Evolutionary conservation across 768 basidiomycete species (phyloP).

Genomic region (Panellus pusillus): DNA sequence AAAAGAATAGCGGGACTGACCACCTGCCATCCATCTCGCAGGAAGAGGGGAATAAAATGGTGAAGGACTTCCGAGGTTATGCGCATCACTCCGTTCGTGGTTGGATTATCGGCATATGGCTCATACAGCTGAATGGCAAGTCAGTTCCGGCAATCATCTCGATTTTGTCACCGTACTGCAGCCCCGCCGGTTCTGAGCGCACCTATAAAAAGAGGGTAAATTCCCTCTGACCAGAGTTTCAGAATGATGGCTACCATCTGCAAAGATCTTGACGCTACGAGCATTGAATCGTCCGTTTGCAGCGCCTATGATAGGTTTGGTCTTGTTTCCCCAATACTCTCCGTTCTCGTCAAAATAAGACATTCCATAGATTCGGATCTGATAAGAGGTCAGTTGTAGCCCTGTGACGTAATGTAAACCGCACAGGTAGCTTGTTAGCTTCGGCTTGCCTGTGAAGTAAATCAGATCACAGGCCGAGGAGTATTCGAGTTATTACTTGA

Average conservation of each 20-base stretch:
- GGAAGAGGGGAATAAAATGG: constrained; percentile 63
- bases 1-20: constrained; percentile 43
- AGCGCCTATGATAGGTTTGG: constrained; percentile 52
- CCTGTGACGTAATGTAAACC: constrained; percentile 1
- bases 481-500: not conserved
- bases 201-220: constrained; percentile 40
- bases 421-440: constrained; percentile 60
- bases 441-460: constrained; percentile 56
- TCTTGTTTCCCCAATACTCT: constrained; percentile 73
- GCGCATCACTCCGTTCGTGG: constrained; percentile 77
- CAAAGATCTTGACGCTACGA: constrained; percentile 79
- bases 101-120: constrained; percentile 79
- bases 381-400: constrained; percentile 2
- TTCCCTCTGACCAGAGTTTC: not conserved
- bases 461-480: constrained; percentile 7
- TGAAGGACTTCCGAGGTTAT: constrained; percentile 60
- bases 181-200: constrained; percentile 90
- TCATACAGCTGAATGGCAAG: constrained; percentile 59
- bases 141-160: constrained; percentile 4
- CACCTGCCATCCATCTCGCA: constrained; percentile 88
- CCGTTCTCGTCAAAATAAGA: constrained; percentile 64
- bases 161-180: constrained; percentile 49
- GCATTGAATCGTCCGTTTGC: constrained; percentile 66
- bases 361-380: constrained; percentile 83
- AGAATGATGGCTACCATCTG: constrained; percentile 48